Base-by-base conservation (phyloP, 805 yeast species). In the Monosporozyma siamensis region DNA sequence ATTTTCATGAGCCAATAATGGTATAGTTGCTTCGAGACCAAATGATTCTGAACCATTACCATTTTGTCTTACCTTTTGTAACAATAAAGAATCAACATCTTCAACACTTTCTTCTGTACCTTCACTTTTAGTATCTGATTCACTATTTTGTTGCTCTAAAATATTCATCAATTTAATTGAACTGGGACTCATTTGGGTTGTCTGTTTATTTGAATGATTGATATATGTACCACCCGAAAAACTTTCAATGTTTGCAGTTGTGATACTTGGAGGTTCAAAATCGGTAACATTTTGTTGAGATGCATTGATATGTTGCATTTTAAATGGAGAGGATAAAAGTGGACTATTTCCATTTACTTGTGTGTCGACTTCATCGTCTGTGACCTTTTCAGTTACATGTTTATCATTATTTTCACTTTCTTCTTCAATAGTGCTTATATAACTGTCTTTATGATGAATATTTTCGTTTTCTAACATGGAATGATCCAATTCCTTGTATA, bases 11-110 rank as follows among this genome's bases (percentile, higher is more conserved):
- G 52, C 42, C 7, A 50, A 35, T 21, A 56, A 44, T 20, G 58
- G 58, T 36, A 48, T 44, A 9, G 63, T 52, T 3, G 59, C 44
- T 24, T 51, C 55, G 23, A 58, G 27, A 11, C 52, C 48, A 34
- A 52, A 49, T 26, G 41, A 22, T 9, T 24, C 41, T 4, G 46
- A 40, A 4, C 30, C 21, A 14, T 41, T 35, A 4, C 30, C 31
- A 11, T 46, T 44, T 31, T 21, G 25, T 38, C 18, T 39, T 25
- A 5, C 9, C 12, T 39, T 42, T 26, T 38, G 11, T 4, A 27
- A 24, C 23, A 14, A 12, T 26, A 34, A 37, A 14, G 24, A 9
- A 23, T 26, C 14, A 30, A 35, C 9, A 12, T 34, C 39, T 4
- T 18, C 47, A n/a, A 24, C 38, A 9, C 20, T 31, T 2, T 40